Percentiles rank a stretch among this genome's conserved stretches.
phyloP scores from a whole-genome alignment of 106 monocot species.

The Allium fistulosum region DNA sequence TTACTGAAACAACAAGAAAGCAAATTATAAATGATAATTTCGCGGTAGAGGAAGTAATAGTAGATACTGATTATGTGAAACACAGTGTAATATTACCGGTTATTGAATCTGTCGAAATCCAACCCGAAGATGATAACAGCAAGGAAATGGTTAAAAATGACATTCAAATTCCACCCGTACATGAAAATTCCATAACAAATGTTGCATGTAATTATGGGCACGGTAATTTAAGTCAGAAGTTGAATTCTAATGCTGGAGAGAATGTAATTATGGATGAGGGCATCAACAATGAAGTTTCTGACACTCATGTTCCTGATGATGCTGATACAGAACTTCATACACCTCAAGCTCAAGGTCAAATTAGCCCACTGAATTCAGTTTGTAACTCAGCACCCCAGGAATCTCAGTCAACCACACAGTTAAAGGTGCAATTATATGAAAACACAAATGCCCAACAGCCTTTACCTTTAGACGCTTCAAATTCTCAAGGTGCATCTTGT shows the following conservation, averaged over 20 bases:
- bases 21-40: slow-evolving; percentile 8
- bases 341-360: not conserved
- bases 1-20: not conserved
- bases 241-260: not conserved
- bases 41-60: slow-evolving; percentile 4
- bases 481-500: too few species aligned
- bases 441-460: too few species aligned
- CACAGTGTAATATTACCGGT: slow-evolving; percentile 9
- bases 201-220: slow-evolving; percentile 3
- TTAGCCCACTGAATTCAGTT: too few species aligned
- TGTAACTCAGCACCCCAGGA: too few species aligned
- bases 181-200: slow-evolving; percentile 18
- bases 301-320: not conserved
- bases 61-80: not conserved
- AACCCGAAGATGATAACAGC: slow-evolving; percentile 9
- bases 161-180: slow-evolving; percentile 5
- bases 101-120: slow-evolving; percentile 8
- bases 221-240: not conserved
- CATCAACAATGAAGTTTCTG: slow-evolving; percentile 8
- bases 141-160: slow-evolving; percentile 5
- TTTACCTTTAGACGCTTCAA: too few species aligned
- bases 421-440: too few species aligned
- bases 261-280: not conserved
- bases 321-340: slow-evolving; percentile 3
- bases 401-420: too few species aligned